Base-by-base conservation (phyloP, 371 early-diverging fungal genomes). In the Mucor lusitanicus region DNA sequence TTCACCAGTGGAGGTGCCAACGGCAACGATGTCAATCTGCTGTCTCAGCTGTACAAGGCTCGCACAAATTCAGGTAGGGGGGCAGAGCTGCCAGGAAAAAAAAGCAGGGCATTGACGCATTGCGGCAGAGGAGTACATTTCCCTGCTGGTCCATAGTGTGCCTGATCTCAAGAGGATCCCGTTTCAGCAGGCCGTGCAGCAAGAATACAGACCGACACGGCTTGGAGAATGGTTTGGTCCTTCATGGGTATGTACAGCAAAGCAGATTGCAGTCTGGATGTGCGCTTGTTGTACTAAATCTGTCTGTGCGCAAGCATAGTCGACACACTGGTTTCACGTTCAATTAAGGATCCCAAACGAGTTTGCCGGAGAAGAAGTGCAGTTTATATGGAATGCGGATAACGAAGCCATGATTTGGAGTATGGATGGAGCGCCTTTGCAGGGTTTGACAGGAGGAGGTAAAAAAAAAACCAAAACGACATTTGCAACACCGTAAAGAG, bases 371-470 rank as follows among this genome's bases (percentile, higher is more conserved):
- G 85, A 93, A 64, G 74, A 79, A 62, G 94, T 97, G 6, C 83
- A 89, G 42, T 84, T 97, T 37, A 71, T 88, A 33, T 97, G 94
- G 84, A 93, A 98, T 76, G 85, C 95, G 9, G 81, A 83, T 60
- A 91, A 88, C 70, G 97, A 98, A 75, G 96, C 88, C 15, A 82
- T 97, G 85, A 82, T 98, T 9, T 98, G 94, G 94, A 87, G 92
- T 15, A 79, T 73, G 15, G 88, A 92, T 7, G 97, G 97, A 0
- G 71, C 83, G 54, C 90, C 94, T 1, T 76, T 95, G 19, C 95
- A 94, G 73, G 97, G 97, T 4, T 78, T 97, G 40, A 95, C 95
- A 3, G 96, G 95, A 11, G 95, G 87, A 72, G 77, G 87, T 85
- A 68, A n/a, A n/a, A n/a, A n/a, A n/a, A n/a, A n/a, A n/a, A n/a